A percentile compares a stretch with the other conserved stretches of the same genome.
Conservation (phyloP, 805 yeast genomes). For the Scheffersomyces lignosus region DNA sequence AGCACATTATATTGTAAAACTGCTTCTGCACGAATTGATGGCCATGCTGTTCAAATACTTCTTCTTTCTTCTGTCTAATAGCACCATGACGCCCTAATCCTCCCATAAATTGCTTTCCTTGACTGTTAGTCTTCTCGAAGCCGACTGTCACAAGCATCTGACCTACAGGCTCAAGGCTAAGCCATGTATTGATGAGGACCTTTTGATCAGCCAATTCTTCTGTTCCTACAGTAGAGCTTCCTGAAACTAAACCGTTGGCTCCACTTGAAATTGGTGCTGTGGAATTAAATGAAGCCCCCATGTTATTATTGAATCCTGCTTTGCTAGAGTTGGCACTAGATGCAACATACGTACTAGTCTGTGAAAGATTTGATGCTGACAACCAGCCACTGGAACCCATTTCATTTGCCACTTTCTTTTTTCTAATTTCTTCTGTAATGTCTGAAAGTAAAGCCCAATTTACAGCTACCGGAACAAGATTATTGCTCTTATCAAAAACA, state of each 20-base stretch:
- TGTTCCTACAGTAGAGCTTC: neutral
- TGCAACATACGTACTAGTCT: conserved; percentile 1
- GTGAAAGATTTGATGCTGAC: conserved; percentile 61
- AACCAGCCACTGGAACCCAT: conserved; percentile 82
- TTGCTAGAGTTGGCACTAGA: neutral
- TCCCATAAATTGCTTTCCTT: conserved; percentile 43
- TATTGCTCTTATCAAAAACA: conserved; percentile 74
- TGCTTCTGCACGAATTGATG: conserved; percentile 96
- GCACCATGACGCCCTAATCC: conserved; percentile 90
- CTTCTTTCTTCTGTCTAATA: conserved; percentile 87
- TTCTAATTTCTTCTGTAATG: conserved; percentile 91
- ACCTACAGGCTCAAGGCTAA: conserved; percentile 91
- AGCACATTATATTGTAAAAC: conserved; percentile 93
- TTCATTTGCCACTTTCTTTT: conserved; percentile 78
- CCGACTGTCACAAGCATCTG: conserved; percentile 77
- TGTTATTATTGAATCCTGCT: neutral
- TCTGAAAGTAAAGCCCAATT: conserved; percentile 91
- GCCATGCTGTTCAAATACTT: conserved; percentile 92
- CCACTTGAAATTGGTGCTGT: neutral
- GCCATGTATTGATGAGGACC: conserved; percentile 74
- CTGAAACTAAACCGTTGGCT: neutral
- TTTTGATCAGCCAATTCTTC: conserved; percentile 12
- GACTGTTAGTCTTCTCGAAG: conserved; percentile 61
- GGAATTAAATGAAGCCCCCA: neutral
- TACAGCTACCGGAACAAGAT: conserved; percentile 82